A percentile compares a stretch with the other conserved stretches of the same genome.
These are phyloP conservation scores for Candida boidinii DNA, from an alignment of 805 yeast species.

Conservation along the genomic window DNA sequence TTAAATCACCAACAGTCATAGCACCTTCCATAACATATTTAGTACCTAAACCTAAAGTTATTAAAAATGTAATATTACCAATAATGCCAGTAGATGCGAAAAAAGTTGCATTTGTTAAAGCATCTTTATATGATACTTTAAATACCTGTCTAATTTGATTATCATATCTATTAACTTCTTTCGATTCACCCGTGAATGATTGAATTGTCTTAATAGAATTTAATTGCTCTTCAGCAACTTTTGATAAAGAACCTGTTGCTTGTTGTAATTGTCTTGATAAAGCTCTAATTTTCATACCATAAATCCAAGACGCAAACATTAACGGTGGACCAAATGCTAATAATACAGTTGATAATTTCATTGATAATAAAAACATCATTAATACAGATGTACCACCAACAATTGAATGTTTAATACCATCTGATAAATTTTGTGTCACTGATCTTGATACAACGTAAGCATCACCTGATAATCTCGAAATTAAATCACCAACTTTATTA, in stretches of 20 bases:
- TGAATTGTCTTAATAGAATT: constrained; percentile 84
- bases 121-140: constrained; percentile 72
- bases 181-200: constrained; percentile 78
- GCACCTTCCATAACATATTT: constrained; percentile 65
- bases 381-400: constrained; percentile 78
- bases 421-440: constrained; percentile 82
- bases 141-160: constrained; percentile 59
- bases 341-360: constrained; percentile 73
- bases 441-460: constrained; percentile 84
- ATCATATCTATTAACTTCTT: constrained; percentile 71
- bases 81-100: constrained; percentile 75
- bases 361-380: constrained; percentile 84
- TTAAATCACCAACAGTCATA: constrained; percentile 79
- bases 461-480: constrained; percentile 80
- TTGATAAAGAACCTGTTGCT: constrained; percentile 78
- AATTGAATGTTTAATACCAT: constrained; percentile 77
- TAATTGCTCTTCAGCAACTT: constrained; percentile 86
- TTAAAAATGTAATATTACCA: constrained; percentile 72
- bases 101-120: constrained; percentile 68
- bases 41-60: constrained; percentile 74
- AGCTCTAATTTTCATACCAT: constrained; percentile 72
- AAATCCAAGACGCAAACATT: constrained; percentile 68
- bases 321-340: constrained; percentile 78
- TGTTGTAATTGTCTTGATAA: constrained; percentile 75
- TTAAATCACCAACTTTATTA: constrained; percentile 86